Conservation (phyloP, 768 basidiomycete genomes). For the Leccinellum luteum region DNA sequence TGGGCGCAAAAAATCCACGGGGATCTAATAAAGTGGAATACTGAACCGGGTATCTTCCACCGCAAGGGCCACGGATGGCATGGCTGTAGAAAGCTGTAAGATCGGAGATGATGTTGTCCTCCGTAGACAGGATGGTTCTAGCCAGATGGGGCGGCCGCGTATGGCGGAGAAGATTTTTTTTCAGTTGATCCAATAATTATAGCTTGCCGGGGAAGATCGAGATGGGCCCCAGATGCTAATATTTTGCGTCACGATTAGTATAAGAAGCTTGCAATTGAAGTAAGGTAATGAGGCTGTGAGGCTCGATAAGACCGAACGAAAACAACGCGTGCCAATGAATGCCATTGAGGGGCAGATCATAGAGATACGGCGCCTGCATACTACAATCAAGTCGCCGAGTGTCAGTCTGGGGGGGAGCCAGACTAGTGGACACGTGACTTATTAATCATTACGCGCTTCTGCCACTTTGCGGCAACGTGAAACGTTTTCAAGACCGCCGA, state of each 20-base stretch:
- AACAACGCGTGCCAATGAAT: background rate
- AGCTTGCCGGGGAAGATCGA: background rate
- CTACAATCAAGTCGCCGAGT: too few relatives aligned
- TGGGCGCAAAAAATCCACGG: background rate
- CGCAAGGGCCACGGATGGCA: background rate
- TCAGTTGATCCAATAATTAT: conserved; percentile 10
- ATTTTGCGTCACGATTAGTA: background rate
- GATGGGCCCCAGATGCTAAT: background rate
- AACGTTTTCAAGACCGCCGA: background rate
- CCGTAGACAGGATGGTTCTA: background rate
- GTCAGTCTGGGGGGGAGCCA: too few relatives aligned
- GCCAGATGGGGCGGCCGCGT: background rate
- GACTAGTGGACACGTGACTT: conserved; percentile 15
- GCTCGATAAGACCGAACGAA: background rate
- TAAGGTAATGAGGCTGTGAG: background rate
- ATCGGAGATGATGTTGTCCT: background rate
- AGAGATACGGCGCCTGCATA: background rate
- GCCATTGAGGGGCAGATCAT: background rate
- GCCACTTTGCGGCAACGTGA: background rate
- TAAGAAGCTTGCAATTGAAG: too few relatives aligned
- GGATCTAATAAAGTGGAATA: background rate
- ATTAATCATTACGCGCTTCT: background rate
- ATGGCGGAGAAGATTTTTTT: background rate
- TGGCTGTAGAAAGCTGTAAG: background rate
- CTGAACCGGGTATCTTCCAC: background rate